Evolutionary conservation across 176 grass and related monocot genomes (phyloP).

Genomic region (Aegilops tauschii): DNA sequence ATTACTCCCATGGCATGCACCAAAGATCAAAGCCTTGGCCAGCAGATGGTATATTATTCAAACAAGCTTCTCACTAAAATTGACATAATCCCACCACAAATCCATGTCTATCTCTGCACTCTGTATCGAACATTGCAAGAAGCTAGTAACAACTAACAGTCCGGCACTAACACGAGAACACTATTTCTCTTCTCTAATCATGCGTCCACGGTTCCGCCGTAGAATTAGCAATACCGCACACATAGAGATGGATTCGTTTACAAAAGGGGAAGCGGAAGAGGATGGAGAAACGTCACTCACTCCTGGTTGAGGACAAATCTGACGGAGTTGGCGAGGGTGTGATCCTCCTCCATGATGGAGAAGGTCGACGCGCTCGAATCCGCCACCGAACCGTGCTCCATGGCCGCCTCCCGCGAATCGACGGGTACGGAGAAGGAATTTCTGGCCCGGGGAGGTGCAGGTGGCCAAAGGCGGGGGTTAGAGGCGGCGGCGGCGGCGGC

Average conservation of each 20-base stretch:
- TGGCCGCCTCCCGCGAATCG: slow-evolving; percentile 10
- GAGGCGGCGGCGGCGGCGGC: background rate
- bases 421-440: background rate
- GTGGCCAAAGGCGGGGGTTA: background rate
- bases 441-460: background rate
- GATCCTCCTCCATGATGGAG: slow-evolving; percentile 81
- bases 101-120: background rate
- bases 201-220: too few relatives aligned
- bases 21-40: background rate
- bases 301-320: slow-evolving; percentile 91
- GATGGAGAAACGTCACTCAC: slow-evolving; percentile 42
- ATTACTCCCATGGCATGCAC: background rate
- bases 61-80: background rate
- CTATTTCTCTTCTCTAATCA: background rate
- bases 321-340: slow-evolving; percentile 76
- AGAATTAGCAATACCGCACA: background rate
- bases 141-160: background rate
- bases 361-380: slow-evolving; percentile 67
- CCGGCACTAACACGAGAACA: background rate
- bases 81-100: background rate
- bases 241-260: background rate
- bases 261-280: background rate
- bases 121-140: background rate
- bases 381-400: slow-evolving; percentile 70
- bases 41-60: slow-evolving; percentile 2